phyloP scores from a whole-genome alignment of 208 protist species.

The Trypanosoma theileri region DNA sequence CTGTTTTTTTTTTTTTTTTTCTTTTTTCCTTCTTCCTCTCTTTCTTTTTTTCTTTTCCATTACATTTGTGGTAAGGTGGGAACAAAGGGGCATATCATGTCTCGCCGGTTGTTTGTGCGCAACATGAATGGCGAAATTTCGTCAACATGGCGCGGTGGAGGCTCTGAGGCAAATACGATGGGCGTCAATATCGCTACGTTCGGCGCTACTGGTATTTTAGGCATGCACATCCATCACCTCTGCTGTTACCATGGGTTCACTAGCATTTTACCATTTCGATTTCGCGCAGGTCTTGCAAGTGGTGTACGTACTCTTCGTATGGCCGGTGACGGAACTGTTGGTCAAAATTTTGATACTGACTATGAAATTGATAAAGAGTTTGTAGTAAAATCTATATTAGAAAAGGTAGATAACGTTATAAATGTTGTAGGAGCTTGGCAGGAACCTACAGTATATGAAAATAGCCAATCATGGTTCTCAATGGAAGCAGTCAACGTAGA shows the following conservation, averaged over 20 bases:
- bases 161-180: conserved; percentile 77
- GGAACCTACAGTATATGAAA: conserved; percentile 83
- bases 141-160: conserved; percentile 76
- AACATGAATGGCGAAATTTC: conserved; percentile 88
- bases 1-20: conserved; percentile 11
- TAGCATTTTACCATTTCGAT: conserved; percentile 84
- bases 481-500: conserved; percentile 91
- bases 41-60: conserved; percentile 22
- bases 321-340: conserved; percentile 82
- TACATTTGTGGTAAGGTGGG: not conserved
- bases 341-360: conserved; percentile 88
- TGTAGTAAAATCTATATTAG: conserved; percentile 86
- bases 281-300: conserved; percentile 77
- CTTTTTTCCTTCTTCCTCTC: conserved; percentile 9
- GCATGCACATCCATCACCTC: conserved; percentile 67
- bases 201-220: conserved; percentile 82
- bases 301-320: conserved; percentile 71
- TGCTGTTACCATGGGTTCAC: conserved; percentile 86
- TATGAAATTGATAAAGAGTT: conserved; percentile 92
- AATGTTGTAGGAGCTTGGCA: conserved; percentile 88
- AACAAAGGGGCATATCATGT: conserved; percentile 45
- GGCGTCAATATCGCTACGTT: conserved; percentile 86
- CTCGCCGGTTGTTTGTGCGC: conserved; percentile 81
- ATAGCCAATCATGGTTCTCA: conserved; percentile 91
- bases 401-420: conserved; percentile 85